Evolutionary conservation across 2,329 filamentous ascomycete genomes (phyloP), one percentile per base, ranked within the genome.

Genomic region (Ophiostoma populinum): DNA sequence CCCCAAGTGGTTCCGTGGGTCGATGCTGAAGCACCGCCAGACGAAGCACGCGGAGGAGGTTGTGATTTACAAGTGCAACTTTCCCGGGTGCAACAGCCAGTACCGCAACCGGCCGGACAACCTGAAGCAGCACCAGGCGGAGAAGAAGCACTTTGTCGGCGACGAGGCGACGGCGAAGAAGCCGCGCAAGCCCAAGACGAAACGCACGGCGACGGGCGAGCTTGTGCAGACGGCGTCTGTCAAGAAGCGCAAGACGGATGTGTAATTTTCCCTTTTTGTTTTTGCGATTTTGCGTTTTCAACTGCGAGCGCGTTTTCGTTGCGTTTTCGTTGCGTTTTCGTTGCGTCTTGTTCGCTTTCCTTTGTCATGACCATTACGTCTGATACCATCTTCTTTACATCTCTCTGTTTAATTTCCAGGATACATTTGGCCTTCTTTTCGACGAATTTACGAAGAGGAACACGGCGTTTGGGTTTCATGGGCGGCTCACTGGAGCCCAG

Each of bases 1-100:
- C 32, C 65, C 66, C n/a, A 57, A 62, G 39, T 70, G 67, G 67
- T 70, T 70, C 46, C 61, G 60, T 29, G 65, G 65, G 6, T 68
- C 63, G 47, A 67, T 71, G 65, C 59, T 64, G 32, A 71, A 70
- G 49, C 67, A 71, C 47, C 67, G 57, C 53, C 67, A 63, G 47
- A 52, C 63, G 39, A 61, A 67, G 48, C 67, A 71, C 49, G 56
- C 53, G 3, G 62, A 62, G 24, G 61, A 63, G 7, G 55, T 55
- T 40, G 54, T 56, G 40, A 65, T 69, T 4, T 71, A 64, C 49
- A 56, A 56, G 40, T 71, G 67, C 41, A 57, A 59, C 3, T 70
- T 49, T 32, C 65, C 65, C 3, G 64, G 63, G 3, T 71, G 67
- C 45, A 60, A 52, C 16, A 69, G 64, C 45, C 58, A 62, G 43